Percentiles rank a stretch among this genome's conserved stretches.
phyloP scores from a whole-genome alignment of 2,329 filamentous ascomycete genomes.

The Cadophora gregata region DNA sequence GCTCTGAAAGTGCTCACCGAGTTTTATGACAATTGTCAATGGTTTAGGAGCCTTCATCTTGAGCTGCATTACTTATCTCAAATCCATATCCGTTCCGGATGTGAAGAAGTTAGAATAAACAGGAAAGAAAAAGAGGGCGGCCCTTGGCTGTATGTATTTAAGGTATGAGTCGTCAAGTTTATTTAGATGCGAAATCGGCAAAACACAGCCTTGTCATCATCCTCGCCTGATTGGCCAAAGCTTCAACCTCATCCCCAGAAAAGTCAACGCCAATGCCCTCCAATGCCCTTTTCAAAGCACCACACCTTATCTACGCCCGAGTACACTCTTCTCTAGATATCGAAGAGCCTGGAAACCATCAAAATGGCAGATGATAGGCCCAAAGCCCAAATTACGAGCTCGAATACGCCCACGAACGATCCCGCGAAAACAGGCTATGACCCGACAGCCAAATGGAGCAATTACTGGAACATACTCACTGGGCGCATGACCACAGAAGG shows the following conservation, averaged over 20 bases:
- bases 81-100: constrained; percentile 3
- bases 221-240: constrained; percentile 4
- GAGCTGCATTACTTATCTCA: constrained; percentile 9
- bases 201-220: constrained; percentile 16
- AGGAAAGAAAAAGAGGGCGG: constrained; percentile 8
- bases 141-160: background rate
- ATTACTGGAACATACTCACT: constrained; percentile 83
- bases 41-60: constrained; percentile 59
- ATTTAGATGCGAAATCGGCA: constrained; percentile 20
- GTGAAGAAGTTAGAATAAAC: background rate
- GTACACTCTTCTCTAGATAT: background rate
- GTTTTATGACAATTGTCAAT: constrained; percentile 72
- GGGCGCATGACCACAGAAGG: constrained; percentile 74
- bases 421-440: constrained; percentile 68
- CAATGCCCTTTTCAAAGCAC: constrained; percentile 11
- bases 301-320: constrained; percentile 3
- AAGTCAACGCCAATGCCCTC: constrained; percentile 8
- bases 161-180: background rate
- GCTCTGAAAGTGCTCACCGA: constrained; percentile 54
- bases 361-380: constrained; percentile 22
- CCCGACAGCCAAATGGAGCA: constrained; percentile 71
- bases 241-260: constrained; percentile 6
- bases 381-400: constrained; percentile 17
- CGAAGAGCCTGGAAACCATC: constrained; percentile 3
- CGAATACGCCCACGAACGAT: constrained; percentile 53